Percentiles rank a stretch among this genome's conserved stretches.
These are phyloP conservation scores for Dionaea muscipula DNA, from an alignment of 179 eudicot species.

Conservation along the genomic window DNA sequence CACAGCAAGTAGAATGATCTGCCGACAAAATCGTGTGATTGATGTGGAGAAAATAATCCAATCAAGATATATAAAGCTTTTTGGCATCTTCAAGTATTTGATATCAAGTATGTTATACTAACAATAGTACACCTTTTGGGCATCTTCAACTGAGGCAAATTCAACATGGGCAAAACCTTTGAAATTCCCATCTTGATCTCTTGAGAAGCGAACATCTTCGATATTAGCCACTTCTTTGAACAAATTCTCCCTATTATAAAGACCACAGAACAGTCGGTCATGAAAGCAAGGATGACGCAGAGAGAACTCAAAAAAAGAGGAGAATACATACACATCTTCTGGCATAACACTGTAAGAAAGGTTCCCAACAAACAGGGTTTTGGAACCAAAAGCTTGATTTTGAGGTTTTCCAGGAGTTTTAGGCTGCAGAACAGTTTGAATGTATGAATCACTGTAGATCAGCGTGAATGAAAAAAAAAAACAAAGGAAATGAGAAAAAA, in stretches of 20 bases:
- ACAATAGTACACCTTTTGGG: constrained; percentile 42
- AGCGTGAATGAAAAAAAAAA: neutral
- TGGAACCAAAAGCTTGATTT: constrained; percentile 34
- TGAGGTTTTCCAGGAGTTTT: constrained; percentile 51
- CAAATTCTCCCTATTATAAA: constrained; percentile 42
- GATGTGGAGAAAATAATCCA: no score
- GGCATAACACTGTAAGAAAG: constrained; percentile 40
- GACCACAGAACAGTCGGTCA: neutral
- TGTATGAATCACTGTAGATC: neutral
- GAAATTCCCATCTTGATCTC: constrained; percentile 34
- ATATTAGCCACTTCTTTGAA: constrained; percentile 58
- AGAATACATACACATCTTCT: constrained; percentile 48
- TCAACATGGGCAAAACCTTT: constrained; percentile 89
- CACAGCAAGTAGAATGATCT: no score
- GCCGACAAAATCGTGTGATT: no score
- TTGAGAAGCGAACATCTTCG: constrained; percentile 53
- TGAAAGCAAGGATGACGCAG: neutral
- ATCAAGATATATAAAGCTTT: no score
- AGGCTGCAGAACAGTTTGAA: constrained; percentile 32
- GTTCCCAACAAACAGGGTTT: constrained; percentile 64
- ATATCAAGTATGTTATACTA: no score
- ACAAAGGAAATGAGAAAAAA: neutral
- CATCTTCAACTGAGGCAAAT: constrained; percentile 58
- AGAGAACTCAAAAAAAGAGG: neutral
- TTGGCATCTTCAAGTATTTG: constrained; percentile 40